Evolutionary conservation across 257 asterid genomes (phyloP).

Genomic region (Nicotiana paniculata): DNA sequence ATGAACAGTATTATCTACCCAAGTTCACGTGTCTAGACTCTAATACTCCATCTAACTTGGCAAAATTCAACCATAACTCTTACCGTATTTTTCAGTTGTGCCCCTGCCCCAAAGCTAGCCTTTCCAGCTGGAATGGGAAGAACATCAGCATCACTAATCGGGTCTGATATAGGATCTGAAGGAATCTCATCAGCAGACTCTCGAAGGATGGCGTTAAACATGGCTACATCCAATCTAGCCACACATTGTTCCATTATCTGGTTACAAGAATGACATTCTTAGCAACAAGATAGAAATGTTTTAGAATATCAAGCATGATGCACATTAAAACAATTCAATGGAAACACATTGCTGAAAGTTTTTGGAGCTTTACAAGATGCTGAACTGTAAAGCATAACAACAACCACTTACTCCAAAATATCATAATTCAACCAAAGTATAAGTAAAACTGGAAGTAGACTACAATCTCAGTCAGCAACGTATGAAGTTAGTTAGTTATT

Average conservation of each 20-base stretch:
- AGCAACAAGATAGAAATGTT: background rate
- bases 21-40: background rate
- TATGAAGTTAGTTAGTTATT: no score
- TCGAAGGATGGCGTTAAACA: slow-evolving; percentile 81
- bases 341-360: background rate
- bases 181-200: slow-evolving; percentile 77
- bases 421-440: background rate
- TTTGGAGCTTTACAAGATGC: background rate
- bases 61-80: slow-evolving; percentile 19
- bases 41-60: background rate
- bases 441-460: background rate
- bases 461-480: background rate
- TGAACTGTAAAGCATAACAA: background rate
- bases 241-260: slow-evolving; percentile 81
- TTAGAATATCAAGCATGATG: background rate
- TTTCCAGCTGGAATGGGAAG: slow-evolving; percentile 77
- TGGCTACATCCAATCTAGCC: slow-evolving; percentile 75
- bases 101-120: slow-evolving; percentile 88
- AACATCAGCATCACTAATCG: slow-evolving; percentile 66
- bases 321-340: background rate
- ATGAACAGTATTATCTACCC: background rate
- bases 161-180: slow-evolving; percentile 84
- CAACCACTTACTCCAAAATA: background rate
- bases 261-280: slow-evolving; percentile 5
- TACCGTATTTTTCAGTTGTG: slow-evolving; percentile 74